Evolutionary conservation across 2,329 filamentous ascomycete genomes (phyloP).

Genomic region (Byssochlamys sp.): DNA sequence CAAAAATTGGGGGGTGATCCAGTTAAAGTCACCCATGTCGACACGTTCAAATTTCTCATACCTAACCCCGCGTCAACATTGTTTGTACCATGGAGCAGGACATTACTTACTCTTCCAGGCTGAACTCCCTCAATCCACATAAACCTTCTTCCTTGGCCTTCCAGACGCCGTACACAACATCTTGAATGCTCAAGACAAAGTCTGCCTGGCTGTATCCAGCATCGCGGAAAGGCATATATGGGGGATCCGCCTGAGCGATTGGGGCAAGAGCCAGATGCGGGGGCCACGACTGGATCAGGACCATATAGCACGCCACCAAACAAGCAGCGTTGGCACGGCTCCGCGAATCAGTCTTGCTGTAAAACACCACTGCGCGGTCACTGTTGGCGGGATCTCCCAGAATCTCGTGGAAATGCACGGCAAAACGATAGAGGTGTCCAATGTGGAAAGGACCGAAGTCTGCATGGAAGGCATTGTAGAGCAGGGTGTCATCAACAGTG

Average conservation of each 20-base stretch:
- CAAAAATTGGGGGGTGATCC: constrained; percentile 89
- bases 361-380: constrained; percentile 85
- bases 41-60: constrained; percentile 94
- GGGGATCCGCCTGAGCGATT: constrained; percentile 91
- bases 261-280: constrained; percentile 90
- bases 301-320: constrained; percentile 95
- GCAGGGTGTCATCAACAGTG: constrained; percentile 78
- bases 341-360: constrained; percentile 81
- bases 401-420: constrained; percentile 89
- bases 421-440: constrained; percentile 91
- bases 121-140: constrained; percentile 85
- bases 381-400: constrained; percentile 84
- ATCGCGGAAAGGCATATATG: constrained; percentile 96
- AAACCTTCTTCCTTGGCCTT: constrained; percentile 93
- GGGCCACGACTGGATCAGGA: constrained; percentile 93
- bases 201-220: constrained; percentile 97
- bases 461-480: constrained; percentile 97
- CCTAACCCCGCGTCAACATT: constrained; percentile 27
- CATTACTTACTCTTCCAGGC: constrained; percentile 65
- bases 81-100: not conserved
- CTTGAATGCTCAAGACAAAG: constrained; percentile 89
- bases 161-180: constrained; percentile 97
- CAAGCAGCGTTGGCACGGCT: constrained; percentile 87
- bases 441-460: constrained; percentile 97
- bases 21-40: constrained; percentile 99